Conservation (phyloP, 257 asterid species). For the Solanum appendiculatum region DNA sequence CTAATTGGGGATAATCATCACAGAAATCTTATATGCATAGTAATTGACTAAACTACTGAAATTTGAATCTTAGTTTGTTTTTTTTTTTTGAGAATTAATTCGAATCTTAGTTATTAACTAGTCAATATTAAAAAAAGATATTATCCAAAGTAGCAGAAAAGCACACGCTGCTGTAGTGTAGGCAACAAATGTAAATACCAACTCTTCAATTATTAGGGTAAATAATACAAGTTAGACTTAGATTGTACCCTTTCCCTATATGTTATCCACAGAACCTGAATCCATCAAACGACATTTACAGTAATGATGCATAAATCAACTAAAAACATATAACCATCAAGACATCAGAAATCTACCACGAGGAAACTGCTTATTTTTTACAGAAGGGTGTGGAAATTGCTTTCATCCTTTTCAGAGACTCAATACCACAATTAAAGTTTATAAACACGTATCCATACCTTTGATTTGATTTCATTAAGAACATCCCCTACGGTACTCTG, state of each 20-base stretch:
- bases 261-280: background rate
- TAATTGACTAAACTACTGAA: background rate
- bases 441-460: slow-evolving; percentile 35
- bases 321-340: background rate
- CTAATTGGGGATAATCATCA: background rate
- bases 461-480: slow-evolving; percentile 84
- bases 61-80: background rate
- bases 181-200: background rate
- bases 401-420: background rate
- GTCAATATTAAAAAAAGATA: background rate
- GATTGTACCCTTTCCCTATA: background rate
- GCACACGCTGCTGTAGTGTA: background rate
- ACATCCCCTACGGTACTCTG: slow-evolving; percentile 97
- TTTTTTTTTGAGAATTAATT: too few relatives aligned
- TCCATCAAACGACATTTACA: background rate
- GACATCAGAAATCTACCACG: background rate
- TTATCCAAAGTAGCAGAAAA: background rate
- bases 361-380: background rate
- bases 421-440: background rate
- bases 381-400: background rate
- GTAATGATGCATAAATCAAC: background rate
- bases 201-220: background rate
- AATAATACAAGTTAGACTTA: background rate
- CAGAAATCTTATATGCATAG: background rate
- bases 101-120: background rate